phyloP scores from a whole-genome alignment of 768 basidiomycete genomes.

The Hydnomerulius pinastri region DNA sequence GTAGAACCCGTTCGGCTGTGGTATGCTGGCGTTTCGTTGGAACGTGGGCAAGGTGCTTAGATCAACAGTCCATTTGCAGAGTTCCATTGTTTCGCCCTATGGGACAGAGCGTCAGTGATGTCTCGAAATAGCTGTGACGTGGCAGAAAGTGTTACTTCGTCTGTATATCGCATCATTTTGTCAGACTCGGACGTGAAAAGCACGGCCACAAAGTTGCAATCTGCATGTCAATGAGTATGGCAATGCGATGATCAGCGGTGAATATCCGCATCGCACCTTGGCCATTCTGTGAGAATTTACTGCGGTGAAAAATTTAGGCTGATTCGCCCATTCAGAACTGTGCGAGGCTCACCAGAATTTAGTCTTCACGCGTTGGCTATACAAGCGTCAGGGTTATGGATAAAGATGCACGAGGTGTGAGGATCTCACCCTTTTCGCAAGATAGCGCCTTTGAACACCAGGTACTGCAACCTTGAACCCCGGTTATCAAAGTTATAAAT shows the following conservation, averaged over 20 bases:
- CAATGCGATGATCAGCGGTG: conserved; percentile 8
- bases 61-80: conserved; percentile 90
- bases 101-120: conserved; percentile 25
- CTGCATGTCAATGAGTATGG: conserved; percentile 36
- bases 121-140: conserved; percentile 12
- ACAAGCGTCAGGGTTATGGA: conserved; percentile 17
- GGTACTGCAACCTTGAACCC: conserved; percentile 70
- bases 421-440: conserved; percentile 76
- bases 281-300: conserved; percentile 68
- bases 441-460: conserved; percentile 86
- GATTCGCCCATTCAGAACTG: conserved; percentile 4
- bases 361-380: conserved; percentile 77
- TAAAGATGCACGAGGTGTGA: too few relatives aligned
- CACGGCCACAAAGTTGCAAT: conserved; percentile 80
- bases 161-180: conserved; percentile 78
- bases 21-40: conserved; percentile 64
- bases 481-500: conserved; percentile 17
- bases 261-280: conserved; percentile 40
- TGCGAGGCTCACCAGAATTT: conserved; percentile 69
- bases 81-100: conserved; percentile 66
- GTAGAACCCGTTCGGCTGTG: conserved; percentile 69
- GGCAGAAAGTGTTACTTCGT: conserved; percentile 52
- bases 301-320: conserved; percentile 29
- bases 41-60: conserved; percentile 77
- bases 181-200: conserved; percentile 79